These are phyloP conservation scores for Handroanthus guayacan DNA, from an alignment of 257 asterid genomes.

Conservation along the genomic window DNA sequence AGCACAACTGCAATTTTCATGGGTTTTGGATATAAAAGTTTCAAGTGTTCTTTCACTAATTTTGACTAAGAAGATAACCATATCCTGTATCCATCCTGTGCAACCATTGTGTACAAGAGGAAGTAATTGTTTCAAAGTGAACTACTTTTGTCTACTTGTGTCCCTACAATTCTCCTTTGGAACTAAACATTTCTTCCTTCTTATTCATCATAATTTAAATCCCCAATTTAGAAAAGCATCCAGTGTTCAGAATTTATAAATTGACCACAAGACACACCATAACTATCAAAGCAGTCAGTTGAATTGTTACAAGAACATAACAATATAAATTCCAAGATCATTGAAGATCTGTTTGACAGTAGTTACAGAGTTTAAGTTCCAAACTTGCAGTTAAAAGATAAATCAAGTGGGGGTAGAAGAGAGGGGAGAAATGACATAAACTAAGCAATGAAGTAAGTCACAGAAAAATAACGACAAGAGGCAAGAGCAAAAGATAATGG, in stretches of 20 bases:
- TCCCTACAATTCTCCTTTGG: conserved; percentile 13
- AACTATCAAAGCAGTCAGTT: conserved; percentile 17
- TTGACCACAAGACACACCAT: not conserved
- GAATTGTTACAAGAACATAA: conserved; percentile 10
- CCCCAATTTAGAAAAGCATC: not conserved
- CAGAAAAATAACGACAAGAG: not conserved
- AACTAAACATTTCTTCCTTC: conserved; percentile 10
- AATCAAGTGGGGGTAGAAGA: conserved; percentile 17
- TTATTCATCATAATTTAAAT: not conserved
- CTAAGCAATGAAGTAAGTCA: not conserved
- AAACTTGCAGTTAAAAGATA: not conserved
- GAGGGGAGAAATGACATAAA: not conserved
- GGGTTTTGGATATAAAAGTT: not conserved
- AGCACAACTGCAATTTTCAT: not conserved
- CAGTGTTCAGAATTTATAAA: not conserved
- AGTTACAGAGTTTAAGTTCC: not conserved
- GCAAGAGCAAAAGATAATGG: conserved; percentile 16
- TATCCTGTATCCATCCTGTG: not conserved
- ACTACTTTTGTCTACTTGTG: conserved; percentile 5
- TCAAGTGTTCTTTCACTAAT: not conserved
- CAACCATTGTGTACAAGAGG: not conserved
- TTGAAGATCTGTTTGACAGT: conserved; percentile 6
- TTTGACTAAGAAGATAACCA: not conserved
- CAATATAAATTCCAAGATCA: conserved; percentile 12
- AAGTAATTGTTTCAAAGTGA: not conserved